phyloP scores from a whole-genome alignment of 345 rosid species.

The Eucalyptus pauciflora region DNA sequence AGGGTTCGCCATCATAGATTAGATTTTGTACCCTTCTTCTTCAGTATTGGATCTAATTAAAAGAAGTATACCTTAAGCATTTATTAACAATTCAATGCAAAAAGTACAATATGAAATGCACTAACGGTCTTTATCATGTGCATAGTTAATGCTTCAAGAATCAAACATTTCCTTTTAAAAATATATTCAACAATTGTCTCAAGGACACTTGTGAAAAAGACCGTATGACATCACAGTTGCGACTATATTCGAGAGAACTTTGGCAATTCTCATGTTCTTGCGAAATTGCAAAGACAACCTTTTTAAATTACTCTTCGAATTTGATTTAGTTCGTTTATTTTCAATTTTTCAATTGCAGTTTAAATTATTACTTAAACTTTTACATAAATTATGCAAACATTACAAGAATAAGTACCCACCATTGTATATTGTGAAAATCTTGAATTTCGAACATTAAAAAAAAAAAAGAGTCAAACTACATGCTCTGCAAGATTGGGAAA shows the following conservation, averaged over 20 bases:
- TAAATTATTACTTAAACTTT: background rate
- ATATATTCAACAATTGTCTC: background rate
- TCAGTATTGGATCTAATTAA: background rate
- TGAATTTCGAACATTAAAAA: background rate
- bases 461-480: background rate
- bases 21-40: background rate
- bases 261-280: background rate
- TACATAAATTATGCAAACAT: background rate
- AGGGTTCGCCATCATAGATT: background rate
- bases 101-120: background rate
- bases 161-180: background rate
- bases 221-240: background rate
- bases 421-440: background rate
- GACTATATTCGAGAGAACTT: background rate
- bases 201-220: background rate
- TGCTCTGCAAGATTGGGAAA: background rate
- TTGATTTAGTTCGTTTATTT: background rate
- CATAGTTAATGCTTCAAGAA: background rate
- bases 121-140: background rate
- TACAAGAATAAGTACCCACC: background rate
- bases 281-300: background rate
- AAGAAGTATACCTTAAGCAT: background rate
- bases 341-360: background rate
- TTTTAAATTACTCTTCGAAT: accelerated
- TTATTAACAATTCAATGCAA: background rate